Evolutionary conservation across 2,329 filamentous ascomycete genomes (phyloP).

Genomic region (Ophiostoma himal-ulmi): DNA sequence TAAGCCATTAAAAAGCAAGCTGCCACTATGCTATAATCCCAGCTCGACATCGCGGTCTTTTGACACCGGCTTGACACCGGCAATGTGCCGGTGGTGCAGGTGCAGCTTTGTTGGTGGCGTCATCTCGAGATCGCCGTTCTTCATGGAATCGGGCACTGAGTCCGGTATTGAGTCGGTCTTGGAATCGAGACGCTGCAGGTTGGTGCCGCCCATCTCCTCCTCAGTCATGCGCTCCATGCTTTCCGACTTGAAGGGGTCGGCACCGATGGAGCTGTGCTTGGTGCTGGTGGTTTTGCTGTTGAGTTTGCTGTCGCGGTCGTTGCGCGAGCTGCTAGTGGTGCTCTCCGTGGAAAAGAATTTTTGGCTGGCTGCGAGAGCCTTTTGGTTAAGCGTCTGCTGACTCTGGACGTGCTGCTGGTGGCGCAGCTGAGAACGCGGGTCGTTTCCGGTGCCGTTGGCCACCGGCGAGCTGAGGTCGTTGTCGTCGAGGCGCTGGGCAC

Average conservation of each 20-base stretch:
- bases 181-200: conserved; percentile 10
- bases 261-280: conserved; percentile 7
- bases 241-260: conserved; percentile 16
- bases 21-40: background rate
- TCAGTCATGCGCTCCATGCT: conserved; percentile 24
- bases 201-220: background rate
- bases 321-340: conserved; percentile 3
- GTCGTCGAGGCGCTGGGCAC: conserved; percentile 21
- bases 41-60: conserved; percentile 15
- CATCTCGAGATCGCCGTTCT: background rate
- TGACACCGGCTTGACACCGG: background rate
- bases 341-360: background rate
- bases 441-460: background rate
- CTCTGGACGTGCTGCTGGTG: conserved; percentile 5
- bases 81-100: background rate
- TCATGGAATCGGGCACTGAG: background rate
- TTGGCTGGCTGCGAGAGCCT: conserved; percentile 1
- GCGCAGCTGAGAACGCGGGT: conserved; percentile 1
- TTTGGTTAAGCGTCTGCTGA: conserved; percentile 9
- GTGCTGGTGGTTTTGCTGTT: background rate
- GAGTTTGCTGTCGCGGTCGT: background rate
- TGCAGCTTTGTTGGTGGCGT: background rate
- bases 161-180: conserved; percentile 5
- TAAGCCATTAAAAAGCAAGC: background rate
- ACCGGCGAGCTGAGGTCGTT: background rate